Evolutionary conservation across 768 basidiomycete genomes (phyloP), one percentile per base, ranked within the genome.

Genomic region (Albatrellus ellisii): DNA sequence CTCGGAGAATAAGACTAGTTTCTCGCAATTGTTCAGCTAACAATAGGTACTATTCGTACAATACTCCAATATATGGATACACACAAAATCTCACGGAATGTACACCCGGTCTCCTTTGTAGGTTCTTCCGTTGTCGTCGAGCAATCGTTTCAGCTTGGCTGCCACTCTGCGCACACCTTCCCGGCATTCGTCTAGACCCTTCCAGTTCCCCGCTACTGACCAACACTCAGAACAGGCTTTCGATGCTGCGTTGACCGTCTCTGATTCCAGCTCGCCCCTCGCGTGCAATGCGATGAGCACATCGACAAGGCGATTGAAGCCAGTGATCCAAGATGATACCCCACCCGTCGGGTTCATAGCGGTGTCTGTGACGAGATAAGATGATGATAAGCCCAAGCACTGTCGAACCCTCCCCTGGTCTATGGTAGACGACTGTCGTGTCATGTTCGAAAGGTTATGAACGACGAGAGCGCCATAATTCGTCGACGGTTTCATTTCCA

Each of bases 191-290:
- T 74, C 73, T 46, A 87, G 59, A 12, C 75, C 79, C 24, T 70
- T 63, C 79, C 81, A 87, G 15, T 73, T 70, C 0, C 72, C 75
- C 0, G 77, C 73, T 2, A 75, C 72, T 12, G 67, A 75, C 85
- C 85, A 89, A 56, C 84, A 85, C 55, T 89, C 86, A 14, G 79
- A 81, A 52, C 83, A 85, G 11, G 72, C 66, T 52, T 68, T 72
- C 37, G 76, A 77, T 6, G 81, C 81, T 31, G 70, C 75, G 52
- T 75, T 77, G 32, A 88, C 56, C 5, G 86, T 87, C 48, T 79
- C 81, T n/a, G 81, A 62, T 50, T 87, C 79, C 31, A 88, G 69
- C 47, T 84, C 80, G 18, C 67, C 63, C 40, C 72, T 66, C 24
- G 62, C 59, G 52, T 89, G 79, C 25, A 89, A 69, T n/a, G 72